Evolutionary conservation across 2,329 filamentous ascomycete genomes (phyloP), one percentile per base, ranked within the genome.

Genomic region (Fonsecaea pedrosoi): DNA sequence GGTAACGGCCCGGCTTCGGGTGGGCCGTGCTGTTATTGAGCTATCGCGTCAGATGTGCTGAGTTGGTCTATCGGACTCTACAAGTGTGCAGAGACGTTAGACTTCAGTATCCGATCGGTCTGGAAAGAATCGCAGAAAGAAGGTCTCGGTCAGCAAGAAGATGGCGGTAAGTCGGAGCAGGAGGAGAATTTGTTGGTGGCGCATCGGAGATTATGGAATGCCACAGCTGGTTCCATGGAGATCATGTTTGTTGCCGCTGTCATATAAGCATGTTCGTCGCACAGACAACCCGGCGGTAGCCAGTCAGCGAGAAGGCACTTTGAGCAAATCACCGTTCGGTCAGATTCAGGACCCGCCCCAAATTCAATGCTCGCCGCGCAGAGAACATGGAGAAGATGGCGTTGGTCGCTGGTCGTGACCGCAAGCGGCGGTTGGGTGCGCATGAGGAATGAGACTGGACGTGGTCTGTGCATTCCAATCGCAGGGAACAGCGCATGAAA

Each of bases 221-320:
- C 60, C 54, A 59, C 62, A 61, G 61, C 57, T 54, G 54, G 53
- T 68, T 66, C 66, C 68, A 66, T 57, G 66, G 61, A 45, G 68
- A 68, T 70, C 68, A 70, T 70, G 68, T 60, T 45, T 53, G 55
- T 58, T 59, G 59, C 68, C 68, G 68, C 64, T 62, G 56, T 70
- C 68, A 68, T 68, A 68, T 70, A 54, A 40, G 45, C 54, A 8
- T 45, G 62, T 70, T 66, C 63, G 68, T 70, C 30, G 57, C 37
- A 70, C 68, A 68, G 55, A 65, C 58, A 67, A 61, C 55, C 63
- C 57, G 32, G 50, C 62, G 66, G 66, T 64, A 68, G 63, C 68
- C 64, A 69, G 67, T 69, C 50, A 65, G 48, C 34, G 25, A 25
- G 13, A 9, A n/a, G 10, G 3, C 38, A 50, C 30, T 21, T 8